Percentiles rank a stretch among this genome's conserved stretches.
Evolutionary conservation across 306 rosid species (phyloP).

Genomic region (Prunus armeniaca): DNA sequence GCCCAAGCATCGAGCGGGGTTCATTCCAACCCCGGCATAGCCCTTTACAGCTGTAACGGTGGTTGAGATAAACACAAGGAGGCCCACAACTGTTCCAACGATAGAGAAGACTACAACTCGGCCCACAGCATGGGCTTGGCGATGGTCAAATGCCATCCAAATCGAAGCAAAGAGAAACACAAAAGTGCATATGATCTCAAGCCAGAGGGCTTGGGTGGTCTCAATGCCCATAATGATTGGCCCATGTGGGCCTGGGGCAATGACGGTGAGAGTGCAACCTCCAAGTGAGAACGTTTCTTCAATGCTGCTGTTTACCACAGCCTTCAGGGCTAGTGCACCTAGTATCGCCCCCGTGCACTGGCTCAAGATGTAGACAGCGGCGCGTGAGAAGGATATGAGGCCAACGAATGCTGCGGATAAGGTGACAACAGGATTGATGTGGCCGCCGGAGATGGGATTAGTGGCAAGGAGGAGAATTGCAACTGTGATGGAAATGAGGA

Average conservation of each 20-base stretch:
- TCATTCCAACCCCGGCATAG: constrained; percentile 33
- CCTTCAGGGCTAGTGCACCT: constrained; percentile 46
- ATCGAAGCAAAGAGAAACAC: constrained; percentile 37
- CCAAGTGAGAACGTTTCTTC: constrained; percentile 35
- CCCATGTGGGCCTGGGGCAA: constrained; percentile 35
- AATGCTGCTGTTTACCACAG: constrained; percentile 27
- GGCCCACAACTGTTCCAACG: constrained; percentile 30
- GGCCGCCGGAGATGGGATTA: constrained; percentile 40
- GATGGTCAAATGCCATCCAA: constrained; percentile 42
- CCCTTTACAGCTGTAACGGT: constrained; percentile 18
- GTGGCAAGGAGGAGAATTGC: constrained; percentile 30
- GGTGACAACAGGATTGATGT: constrained; percentile 36
- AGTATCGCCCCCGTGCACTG: constrained; percentile 30
- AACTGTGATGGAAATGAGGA: constrained; percentile 21
- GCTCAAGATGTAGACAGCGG: constrained; percentile 33
- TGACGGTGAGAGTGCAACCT: constrained; percentile 40
- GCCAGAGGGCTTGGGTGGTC: constrained; percentile 33
- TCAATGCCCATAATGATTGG: constrained; percentile 20
- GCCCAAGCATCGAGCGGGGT: constrained; percentile 38
- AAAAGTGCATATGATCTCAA: constrained; percentile 33
- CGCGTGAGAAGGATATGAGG: constrained; percentile 36
- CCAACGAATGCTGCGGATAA: constrained; percentile 26
- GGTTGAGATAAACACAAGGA: constrained; percentile 30
- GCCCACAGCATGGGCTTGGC: constrained; percentile 30
- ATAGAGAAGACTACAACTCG: constrained; percentile 16